Evolutionary conservation across 2,329 filamentous ascomycete species (phyloP).

Genomic region (Cercospora citrullina): DNA sequence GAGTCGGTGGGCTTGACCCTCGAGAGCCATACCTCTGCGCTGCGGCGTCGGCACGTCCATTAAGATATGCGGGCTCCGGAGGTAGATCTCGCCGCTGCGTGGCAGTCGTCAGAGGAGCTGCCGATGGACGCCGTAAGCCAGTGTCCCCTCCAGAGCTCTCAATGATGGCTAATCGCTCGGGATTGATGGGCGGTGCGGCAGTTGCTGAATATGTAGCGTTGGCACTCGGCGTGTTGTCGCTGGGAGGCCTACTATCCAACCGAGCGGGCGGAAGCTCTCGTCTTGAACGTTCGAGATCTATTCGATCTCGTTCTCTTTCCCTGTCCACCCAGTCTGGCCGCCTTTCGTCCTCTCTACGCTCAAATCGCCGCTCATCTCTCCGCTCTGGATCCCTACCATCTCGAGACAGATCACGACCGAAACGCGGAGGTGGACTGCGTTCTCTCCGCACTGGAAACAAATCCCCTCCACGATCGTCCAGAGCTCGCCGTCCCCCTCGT

Average conservation of each 20-base stretch:
- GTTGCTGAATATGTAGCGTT: conserved; percentile 22
- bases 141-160: conserved; percentile 36
- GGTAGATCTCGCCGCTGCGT: conserved; percentile 38
- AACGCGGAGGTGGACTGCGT: conserved; percentile 51
- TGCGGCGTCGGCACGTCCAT: conserved; percentile 49
- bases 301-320: conserved; percentile 42
- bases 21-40: conserved; percentile 50
- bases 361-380: conserved; percentile 48
- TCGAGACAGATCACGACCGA: conserved; percentile 52
- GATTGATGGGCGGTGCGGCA: conserved; percentile 35
- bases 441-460: conserved; percentile 55
- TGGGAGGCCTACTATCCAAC: conserved; percentile 33
- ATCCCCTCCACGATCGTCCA: conserved; percentile 50
- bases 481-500: conserved; percentile 50
- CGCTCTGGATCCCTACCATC: conserved; percentile 42
- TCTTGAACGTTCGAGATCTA: conserved; percentile 41
- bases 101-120: conserved; percentile 18
- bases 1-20: conserved; percentile 54
- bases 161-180: conserved; percentile 37
- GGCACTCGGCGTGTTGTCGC: conserved; percentile 29
- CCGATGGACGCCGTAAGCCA: conserved; percentile 30
- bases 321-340: conserved; percentile 42
- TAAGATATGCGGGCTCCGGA: conserved; percentile 46
- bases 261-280: conserved; percentile 35
- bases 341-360: conserved; percentile 47